These are phyloP conservation scores for Zymoseptoria ardabiliae DNA, from an alignment of 2,329 filamentous ascomycete genomes.

Conservation along the genomic window DNA sequence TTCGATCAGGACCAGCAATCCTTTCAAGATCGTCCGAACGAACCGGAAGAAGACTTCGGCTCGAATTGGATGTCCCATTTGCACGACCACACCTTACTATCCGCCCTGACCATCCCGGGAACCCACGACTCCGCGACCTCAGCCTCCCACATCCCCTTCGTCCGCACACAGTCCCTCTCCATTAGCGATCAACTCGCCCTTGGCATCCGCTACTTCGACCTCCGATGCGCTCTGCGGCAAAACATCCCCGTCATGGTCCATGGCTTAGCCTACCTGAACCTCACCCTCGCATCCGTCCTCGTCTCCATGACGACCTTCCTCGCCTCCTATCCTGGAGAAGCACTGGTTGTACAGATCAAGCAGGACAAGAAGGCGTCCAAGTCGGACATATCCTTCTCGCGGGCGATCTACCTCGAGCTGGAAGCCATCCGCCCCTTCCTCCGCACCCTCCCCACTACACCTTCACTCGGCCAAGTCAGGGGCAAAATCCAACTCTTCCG, in stretches of 20 bases:
- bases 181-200: constrained; percentile 26
- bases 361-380: constrained; percentile 27
- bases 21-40: neutral
- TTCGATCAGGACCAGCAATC: neutral
- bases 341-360: constrained; percentile 30
- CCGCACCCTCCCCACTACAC: constrained; percentile 30
- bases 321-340: constrained; percentile 24
- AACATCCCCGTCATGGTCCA: constrained; percentile 32
- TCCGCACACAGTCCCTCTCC: constrained; percentile 28
- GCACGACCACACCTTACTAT: constrained; percentile 20
- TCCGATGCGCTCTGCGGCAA: constrained; percentile 29
- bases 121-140: constrained; percentile 33
- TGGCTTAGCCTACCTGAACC: constrained; percentile 25
- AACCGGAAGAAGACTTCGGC: neutral
- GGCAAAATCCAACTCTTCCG: constrained; percentile 32
- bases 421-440: constrained; percentile 21
- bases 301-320: constrained; percentile 26
- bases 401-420: constrained; percentile 29
- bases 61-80: constrained; percentile 15
- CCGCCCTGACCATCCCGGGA: constrained; percentile 29
- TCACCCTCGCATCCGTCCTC: constrained; percentile 25
- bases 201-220: constrained; percentile 32
- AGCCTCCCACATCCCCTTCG: constrained; percentile 29
- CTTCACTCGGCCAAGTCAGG: constrained; percentile 26
- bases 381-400: constrained; percentile 32